Evolutionary conservation across 2,329 filamentous ascomycete genomes (phyloP), one percentile per base, ranked within the genome.

Genomic region (Curvularia sp.): DNA sequence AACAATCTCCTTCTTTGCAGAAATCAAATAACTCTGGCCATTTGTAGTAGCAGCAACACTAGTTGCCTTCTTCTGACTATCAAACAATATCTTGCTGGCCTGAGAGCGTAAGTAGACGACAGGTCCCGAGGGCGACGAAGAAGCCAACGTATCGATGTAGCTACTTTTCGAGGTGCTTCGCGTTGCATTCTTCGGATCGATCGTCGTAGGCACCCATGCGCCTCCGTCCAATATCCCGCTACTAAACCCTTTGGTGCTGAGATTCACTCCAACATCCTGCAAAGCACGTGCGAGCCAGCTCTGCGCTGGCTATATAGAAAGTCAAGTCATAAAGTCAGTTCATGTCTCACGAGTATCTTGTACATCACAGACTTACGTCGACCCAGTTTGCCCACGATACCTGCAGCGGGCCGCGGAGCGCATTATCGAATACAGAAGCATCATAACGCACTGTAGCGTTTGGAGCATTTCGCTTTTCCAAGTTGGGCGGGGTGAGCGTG

Each of bases 1-100:
- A 18, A 83, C 77, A 22, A 82, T 73, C 63, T 82, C 80, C 42
- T 78, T 78, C 66, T 67, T 55, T 5, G 67, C 65, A 4, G 47
- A 47, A 4, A 70, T 12, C 2, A 61, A 49, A 48, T 63, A 70
- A 2, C 46, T 44, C 12, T 47, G 35, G 1, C 61, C 61, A 7
- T 44, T 31, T 0, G 62, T 61, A 0, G 59, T 50, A 67, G 79
- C 5, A 70, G 75, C 1, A 69, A 79, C 24, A 76, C 63, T 50
- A 76, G 53, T 61, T 5, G 67, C 63, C 28, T 41, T 61, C 18
- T 64, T 71, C 1, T 51, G 48, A 1, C 41, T 54, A 24, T 66
- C 55, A 35, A 69, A 70, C 2, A 66, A 3, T 4, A 70, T 62
- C 33, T 62, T 69, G 5, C 48, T 57, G 4, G 59, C 68, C 24